Percentiles rank a stretch among this genome's conserved stretches.
phyloP scores from a whole-genome alignment of 176 grass and related monocot species.

The Eremochloa ophiuroides region DNA sequence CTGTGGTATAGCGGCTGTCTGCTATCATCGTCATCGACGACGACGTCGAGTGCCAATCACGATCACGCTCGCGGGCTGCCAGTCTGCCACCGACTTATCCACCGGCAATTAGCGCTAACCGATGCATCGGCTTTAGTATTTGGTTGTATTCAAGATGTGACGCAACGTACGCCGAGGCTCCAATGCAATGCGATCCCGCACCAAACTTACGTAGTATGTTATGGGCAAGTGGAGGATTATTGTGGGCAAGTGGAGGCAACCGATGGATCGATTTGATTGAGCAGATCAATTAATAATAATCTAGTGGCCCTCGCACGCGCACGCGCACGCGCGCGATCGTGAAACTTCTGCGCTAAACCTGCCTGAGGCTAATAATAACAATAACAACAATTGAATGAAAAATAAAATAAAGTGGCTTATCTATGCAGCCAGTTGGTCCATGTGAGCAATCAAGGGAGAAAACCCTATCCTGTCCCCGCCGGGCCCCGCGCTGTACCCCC shows the following conservation, averaged over 20 bases:
- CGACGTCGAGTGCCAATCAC: not conserved
- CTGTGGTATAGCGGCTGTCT: too few relatives aligned
- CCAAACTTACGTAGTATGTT: too few relatives aligned
- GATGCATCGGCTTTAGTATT: too few relatives aligned
- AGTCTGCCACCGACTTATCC: not conserved
- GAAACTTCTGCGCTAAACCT: constrained; percentile 10
- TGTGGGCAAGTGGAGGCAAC: not conserved
- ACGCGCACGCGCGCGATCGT: not conserved
- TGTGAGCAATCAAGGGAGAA: not conserved
- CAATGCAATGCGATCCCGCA: not conserved
- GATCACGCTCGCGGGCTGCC: not conserved
- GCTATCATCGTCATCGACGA: not conserved
- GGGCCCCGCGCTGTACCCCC: not conserved
- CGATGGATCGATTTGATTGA: not conserved
- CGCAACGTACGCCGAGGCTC: not conserved
- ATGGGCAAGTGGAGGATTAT: too few relatives aligned
- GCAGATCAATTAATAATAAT: not conserved
- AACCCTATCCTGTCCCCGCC: not conserved
- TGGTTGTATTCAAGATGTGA: not conserved
- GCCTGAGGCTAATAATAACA: not conserved
- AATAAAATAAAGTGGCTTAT: not conserved
- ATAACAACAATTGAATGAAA: too few relatives aligned
- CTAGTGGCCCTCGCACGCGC: not conserved
- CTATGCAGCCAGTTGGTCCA: not conserved
- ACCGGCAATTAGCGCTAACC: not conserved